phyloP scores from a whole-genome alignment of 148 eudicot genomes.

The Polygonum maritimum region DNA sequence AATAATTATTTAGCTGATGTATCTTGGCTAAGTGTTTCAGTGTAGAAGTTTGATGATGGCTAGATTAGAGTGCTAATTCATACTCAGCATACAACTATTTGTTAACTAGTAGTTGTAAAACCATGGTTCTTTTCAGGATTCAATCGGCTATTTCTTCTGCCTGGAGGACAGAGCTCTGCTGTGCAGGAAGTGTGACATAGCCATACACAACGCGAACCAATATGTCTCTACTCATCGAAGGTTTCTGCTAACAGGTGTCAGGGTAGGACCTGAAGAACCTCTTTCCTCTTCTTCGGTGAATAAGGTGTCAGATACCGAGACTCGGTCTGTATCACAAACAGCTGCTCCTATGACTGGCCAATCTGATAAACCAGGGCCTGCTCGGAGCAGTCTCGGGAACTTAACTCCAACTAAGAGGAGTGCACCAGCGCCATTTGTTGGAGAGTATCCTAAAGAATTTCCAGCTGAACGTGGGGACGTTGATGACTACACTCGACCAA shows the following conservation, averaged over 20 bases:
- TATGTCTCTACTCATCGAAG: slow-evolving; percentile 69
- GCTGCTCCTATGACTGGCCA: slow-evolving; percentile 26
- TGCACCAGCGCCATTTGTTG: slow-evolving; percentile 22
- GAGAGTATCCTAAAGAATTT: slow-evolving; percentile 30
- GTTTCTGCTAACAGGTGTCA: slow-evolving; percentile 87
- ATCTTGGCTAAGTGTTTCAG: background rate
- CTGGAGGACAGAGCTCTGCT: slow-evolving; percentile 88
- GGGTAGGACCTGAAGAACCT: slow-evolving; percentile 66
- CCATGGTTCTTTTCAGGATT: slow-evolving; percentile 46
- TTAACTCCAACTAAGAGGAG: slow-evolving; percentile 30
- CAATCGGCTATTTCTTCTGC: slow-evolving; percentile 88
- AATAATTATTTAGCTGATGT: background rate
- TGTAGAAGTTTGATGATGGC: background rate
- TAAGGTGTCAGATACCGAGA: slow-evolving; percentile 35
- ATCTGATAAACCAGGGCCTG: slow-evolving; percentile 21
- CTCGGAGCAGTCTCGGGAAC: slow-evolving; percentile 27
- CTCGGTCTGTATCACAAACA: slow-evolving; percentile 24
- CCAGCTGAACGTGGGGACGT: slow-evolving; percentile 34
- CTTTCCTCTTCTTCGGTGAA: slow-evolving; percentile 48
- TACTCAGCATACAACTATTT: background rate
- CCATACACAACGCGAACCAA: slow-evolving; percentile 71
- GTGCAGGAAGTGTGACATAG: slow-evolving; percentile 81
- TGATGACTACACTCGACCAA: slow-evolving; percentile 35
- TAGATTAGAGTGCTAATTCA: background rate
- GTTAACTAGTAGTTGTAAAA: background rate